These are phyloP conservation scores for Saccharomycopsis sp. DNA, from an alignment of 805 yeast species.

Conservation along the genomic window DNA sequence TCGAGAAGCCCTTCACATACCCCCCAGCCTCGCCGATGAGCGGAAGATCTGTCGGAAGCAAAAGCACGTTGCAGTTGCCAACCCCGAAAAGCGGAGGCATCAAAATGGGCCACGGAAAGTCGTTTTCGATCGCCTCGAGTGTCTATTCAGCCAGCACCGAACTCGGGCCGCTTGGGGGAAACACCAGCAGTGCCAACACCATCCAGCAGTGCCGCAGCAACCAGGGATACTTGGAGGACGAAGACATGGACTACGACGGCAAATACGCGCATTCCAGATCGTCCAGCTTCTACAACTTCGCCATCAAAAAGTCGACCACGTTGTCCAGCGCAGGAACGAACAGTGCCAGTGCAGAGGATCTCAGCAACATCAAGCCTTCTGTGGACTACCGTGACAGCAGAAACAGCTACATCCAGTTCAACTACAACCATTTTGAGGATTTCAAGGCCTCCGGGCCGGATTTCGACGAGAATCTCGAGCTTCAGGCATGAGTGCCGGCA, in stretches of 20 bases:
- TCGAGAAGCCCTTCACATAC: not conserved
- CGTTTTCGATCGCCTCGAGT: conserved; percentile 14
- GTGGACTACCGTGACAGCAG: conserved; percentile 8
- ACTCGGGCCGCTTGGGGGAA: not conserved
- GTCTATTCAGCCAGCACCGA: conserved; percentile 13
- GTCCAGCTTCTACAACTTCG: conserved; percentile 11
- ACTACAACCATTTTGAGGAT: conserved; percentile 18
- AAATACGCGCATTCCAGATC: conserved; percentile 6
- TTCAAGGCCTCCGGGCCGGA: conserved; percentile 3
- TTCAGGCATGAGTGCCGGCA: not conserved
- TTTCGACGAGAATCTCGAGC: not conserved
- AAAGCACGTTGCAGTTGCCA: conserved; percentile 3
- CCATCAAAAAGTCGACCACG: not conserved
- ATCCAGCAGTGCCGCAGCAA: not conserved
- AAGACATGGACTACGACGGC: not conserved
- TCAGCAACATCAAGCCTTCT: not conserved
- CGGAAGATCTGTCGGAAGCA: conserved; percentile 1
- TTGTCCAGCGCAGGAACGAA: not conserved
- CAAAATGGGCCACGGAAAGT: conserved; percentile 15
- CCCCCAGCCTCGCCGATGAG: not conserved
- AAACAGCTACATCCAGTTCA: conserved; percentile 18
- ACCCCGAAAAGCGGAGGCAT: conserved; percentile 3
- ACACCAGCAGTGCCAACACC: not conserved
- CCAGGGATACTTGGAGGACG: not conserved
- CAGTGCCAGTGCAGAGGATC: not conserved